Evolutionary conservation across 345 rosid species (phyloP), one percentile per base, ranked within the genome.

Genomic region (Euphorbia peplus): DNA sequence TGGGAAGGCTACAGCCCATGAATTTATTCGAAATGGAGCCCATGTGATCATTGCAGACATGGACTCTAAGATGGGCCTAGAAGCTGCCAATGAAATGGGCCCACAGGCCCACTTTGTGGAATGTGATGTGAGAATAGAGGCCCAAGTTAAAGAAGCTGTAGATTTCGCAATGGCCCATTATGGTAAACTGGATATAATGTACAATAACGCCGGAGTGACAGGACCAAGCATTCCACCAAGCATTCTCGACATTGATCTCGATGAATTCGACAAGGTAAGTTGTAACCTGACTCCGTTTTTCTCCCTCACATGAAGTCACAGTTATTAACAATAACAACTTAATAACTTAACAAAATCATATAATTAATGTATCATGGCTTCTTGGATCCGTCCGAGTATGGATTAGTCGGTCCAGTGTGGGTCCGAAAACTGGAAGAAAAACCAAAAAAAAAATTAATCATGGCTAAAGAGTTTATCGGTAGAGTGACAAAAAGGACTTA

Each of bases 181-280:
- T 28, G 92, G 92, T 26, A 92, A 84, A 60, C 89, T 92, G 4
- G 92, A 92, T 61, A 66, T 90, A 30, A 76, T 92, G 93, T 86
- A 80, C 80, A 90, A 90, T 84, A 89, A 83, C n/a, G 98, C 95
- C 0, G 96, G 98, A 13, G 73, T 86, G 51, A 55, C 83, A 1
- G 91, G 96, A n/a, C 81, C 79, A 0, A 9, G 57, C 0, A 16
- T 59, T 53, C 96, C 89, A 0, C 80, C 89, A 7, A 84, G 88
- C 80, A 86, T 92, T n/a, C 72, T 77, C 0, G 90, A 90, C 28
- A 79, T 92, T 0, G 81, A 92, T 72, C 80, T 90, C 2, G 82
- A 84, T 5, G 83, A 76, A 55, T 90, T 87, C 58, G 95, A 92
- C 60, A 73, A 72, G 70, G 91, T 92, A 5, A 88, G n/a, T n/a